Conservation (phyloP, 139 green algal genomes). For the Closterium sp. region DNA sequence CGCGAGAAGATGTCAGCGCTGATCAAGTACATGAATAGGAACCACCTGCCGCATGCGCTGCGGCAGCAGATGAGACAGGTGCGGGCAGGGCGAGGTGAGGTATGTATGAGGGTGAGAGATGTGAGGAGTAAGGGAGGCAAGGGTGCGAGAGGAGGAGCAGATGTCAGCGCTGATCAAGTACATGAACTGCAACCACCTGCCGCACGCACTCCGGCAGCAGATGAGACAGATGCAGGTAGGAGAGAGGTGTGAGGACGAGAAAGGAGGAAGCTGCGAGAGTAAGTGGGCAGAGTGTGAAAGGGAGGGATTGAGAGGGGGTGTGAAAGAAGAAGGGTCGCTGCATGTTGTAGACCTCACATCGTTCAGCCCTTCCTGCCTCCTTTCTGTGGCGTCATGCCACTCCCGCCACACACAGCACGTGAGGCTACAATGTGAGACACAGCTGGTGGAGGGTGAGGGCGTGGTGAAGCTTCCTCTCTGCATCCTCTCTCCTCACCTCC, state of each 20-base stretch:
- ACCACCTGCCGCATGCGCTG: slow-evolving; percentile 9
- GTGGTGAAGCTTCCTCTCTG: slow-evolving; percentile 5
- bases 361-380: background rate
- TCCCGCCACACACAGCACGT: background rate
- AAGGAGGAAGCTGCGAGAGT: background rate
- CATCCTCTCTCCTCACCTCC: no score
- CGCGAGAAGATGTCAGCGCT: slow-evolving; percentile 21
- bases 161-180: background rate
- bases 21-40: slow-evolving; percentile 24
- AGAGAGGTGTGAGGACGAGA: background rate
- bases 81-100: no score
- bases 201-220: background rate
- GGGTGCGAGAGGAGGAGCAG: background rate
- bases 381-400: no score
- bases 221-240: background rate
- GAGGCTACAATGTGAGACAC: slow-evolving; percentile 13
- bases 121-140: background rate
- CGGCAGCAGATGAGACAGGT: slow-evolving; percentile 2
- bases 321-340: background rate
- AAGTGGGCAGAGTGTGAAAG: background rate
- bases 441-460: background rate
- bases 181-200: background rate
- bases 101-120: background rate
- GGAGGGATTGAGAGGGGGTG: background rate
- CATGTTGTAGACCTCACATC: background rate